Evolutionary conservation across 1,139 yeast genomes (phyloP).

Genomic region (Debaryomyces sp.): DNA sequence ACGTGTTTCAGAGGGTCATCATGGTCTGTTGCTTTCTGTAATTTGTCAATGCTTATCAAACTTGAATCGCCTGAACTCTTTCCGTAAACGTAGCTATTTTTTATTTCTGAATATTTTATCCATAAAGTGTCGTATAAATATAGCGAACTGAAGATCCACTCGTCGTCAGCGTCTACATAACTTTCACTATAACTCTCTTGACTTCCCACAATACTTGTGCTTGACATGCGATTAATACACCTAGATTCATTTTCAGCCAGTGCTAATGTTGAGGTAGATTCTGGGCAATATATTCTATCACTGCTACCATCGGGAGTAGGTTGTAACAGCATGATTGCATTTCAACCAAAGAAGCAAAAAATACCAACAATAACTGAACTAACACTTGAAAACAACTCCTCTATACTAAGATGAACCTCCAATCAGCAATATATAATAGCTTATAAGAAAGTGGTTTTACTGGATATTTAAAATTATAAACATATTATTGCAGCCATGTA

Average conservation of each 20-base stretch:
- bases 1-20: neutral
- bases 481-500: conserved; percentile 1
- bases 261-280: neutral
- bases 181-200: neutral
- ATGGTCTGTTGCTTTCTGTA: neutral
- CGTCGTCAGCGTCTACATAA: neutral
- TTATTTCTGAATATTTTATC: neutral
- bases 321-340: neutral
- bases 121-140: neutral
- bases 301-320: neutral
- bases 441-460: neutral
- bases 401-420: neutral
- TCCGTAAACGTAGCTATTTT: neutral
- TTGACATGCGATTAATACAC: neutral
- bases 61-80: neutral
- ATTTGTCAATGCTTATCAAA: neutral
- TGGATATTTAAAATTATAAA: neutral
- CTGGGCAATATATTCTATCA: neutral
- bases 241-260: neutral
- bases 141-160: neutral
- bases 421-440: neutral
- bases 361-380: neutral
- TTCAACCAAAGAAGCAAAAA: neutral
- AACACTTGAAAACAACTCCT: too few species aligned
- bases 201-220: neutral